Percentiles rank a stretch among this genome's conserved stretches.
Conservation (phyloP, 208 protist species). For the Leishmania major region DNA sequence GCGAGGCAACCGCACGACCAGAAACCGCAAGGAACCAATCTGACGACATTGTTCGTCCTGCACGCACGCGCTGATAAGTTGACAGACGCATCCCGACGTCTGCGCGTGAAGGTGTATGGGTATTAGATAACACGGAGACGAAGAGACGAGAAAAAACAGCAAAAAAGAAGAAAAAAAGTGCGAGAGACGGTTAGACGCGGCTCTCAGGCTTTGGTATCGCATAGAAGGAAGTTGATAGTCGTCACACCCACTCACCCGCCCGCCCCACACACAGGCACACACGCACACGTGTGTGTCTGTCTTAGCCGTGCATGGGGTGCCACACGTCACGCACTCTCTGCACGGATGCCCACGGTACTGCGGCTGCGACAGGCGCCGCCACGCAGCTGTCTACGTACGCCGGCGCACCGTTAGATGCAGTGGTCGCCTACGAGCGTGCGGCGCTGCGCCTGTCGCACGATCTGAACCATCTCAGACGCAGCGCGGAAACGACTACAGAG, state of each 20-base stretch:
- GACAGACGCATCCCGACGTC: background rate
- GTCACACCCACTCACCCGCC: background rate
- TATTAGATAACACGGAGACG: too few relatives aligned
- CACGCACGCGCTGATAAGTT: too few relatives aligned
- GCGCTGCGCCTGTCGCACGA: conserved; percentile 27
- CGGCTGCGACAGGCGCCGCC: conserved; percentile 7
- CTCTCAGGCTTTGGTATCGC: too few relatives aligned
- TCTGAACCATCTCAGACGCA: background rate
- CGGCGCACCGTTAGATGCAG: conserved; percentile 35
- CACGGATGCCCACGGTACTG: conserved; percentile 10
- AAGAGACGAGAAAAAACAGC: too few relatives aligned
- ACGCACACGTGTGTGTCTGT: background rate
- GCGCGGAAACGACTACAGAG: background rate
- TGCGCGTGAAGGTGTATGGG: background rate
- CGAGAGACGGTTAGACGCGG: too few relatives aligned
- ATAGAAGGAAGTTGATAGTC: too few relatives aligned
- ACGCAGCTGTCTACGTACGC: conserved; percentile 30
- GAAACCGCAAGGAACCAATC: too few relatives aligned
- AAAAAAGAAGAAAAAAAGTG: too few relatives aligned
- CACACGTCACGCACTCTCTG: conserved; percentile 4
- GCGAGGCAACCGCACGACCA: too few relatives aligned
- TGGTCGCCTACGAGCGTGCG: conserved; percentile 52
- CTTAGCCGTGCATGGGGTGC: conserved; percentile 19
- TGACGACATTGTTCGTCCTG: too few relatives aligned
- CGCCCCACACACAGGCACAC: background rate